phyloP scores from a whole-genome alignment of 495 filamentous ascomycete genomes.

The Penicillium angulare region DNA sequence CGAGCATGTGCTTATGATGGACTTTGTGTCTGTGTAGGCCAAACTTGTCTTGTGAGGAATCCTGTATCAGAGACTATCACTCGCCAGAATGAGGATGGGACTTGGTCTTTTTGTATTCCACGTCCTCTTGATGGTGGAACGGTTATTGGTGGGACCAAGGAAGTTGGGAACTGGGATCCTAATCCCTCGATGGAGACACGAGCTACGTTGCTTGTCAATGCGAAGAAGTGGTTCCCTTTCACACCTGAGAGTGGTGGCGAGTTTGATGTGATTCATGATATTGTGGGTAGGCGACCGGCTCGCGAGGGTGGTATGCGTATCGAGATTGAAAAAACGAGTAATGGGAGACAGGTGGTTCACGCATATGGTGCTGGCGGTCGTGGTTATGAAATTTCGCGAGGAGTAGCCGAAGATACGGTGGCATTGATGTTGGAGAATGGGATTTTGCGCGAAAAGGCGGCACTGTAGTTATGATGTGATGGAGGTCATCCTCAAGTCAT shows the following conservation, averaged over 20 bases:
- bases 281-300: constrained; percentile 44
- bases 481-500: not conserved
- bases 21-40: constrained; percentile 16
- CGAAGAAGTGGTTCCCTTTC: constrained; percentile 46
- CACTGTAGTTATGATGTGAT: constrained; percentile 18
- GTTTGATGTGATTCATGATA: constrained; percentile 47
- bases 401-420: constrained; percentile 40
- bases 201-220: constrained; percentile 44
- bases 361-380: constrained; percentile 63
- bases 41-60: constrained; percentile 48
- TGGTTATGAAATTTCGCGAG: constrained; percentile 50
- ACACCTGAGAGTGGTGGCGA: constrained; percentile 31
- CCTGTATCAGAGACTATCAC: constrained; percentile 55
- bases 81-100: constrained; percentile 55
- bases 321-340: constrained; percentile 34
- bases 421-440: constrained; percentile 31
- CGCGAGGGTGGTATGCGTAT: constrained; percentile 44
- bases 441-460: constrained; percentile 25
- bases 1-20: not conserved
- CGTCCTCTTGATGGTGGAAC: constrained; percentile 59
- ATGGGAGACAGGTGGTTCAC: constrained; percentile 48
- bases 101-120: constrained; percentile 61
- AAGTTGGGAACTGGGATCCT: constrained; percentile 55
- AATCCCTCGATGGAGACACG: constrained; percentile 46
- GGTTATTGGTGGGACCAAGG: constrained; percentile 63